Evolutionary conservation across 768 basidiomycete species (phyloP).

Genomic region (Pisolithus sp.): DNA sequence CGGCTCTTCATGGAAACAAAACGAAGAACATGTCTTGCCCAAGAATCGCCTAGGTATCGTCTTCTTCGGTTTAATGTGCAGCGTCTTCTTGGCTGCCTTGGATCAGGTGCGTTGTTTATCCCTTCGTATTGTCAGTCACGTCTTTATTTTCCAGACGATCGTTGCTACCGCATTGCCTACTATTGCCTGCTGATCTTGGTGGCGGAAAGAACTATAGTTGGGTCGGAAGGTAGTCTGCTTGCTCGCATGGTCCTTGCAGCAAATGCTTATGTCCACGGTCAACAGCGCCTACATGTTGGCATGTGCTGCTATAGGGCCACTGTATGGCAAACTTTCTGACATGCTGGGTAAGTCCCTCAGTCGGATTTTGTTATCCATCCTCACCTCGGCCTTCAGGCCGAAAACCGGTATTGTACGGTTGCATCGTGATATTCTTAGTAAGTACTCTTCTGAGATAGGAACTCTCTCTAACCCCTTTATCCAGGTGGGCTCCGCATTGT

Average conservation of each 20-base stretch:
- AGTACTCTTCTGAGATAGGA: constrained; percentile 7
- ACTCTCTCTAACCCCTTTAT: no score
- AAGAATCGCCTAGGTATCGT: constrained; percentile 38
- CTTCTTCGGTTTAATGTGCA: constrained; percentile 38
- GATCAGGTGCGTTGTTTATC: constrained; percentile 42
- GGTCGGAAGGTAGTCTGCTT: constrained; percentile 55
- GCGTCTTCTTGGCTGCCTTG: constrained; percentile 39
- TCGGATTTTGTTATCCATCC: not conserved
- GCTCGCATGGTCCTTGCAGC: not conserved
- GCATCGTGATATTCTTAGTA: constrained; percentile 65
- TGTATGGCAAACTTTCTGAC: constrained; percentile 77
- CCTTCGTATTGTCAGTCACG: not conserved
- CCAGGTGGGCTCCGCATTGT: constrained; percentile 75
- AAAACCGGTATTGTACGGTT: constrained; percentile 63
- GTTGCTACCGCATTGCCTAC: constrained; percentile 72
- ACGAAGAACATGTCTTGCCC: constrained; percentile 38
- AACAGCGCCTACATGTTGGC: constrained; percentile 68
- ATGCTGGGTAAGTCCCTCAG: constrained; percentile 27
- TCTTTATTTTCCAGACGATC: constrained; percentile 40
- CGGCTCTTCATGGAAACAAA: constrained; percentile 32
- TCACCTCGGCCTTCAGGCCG: constrained; percentile 41
- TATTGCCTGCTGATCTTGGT: constrained; percentile 55
- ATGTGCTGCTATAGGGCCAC: constrained; percentile 56
- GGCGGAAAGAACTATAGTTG: constrained; percentile 63
- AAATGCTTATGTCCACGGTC: not conserved